Evolutionary conservation across 2,329 filamentous ascomycete genomes (phyloP), one percentile per base, ranked within the genome.

Genomic region (Neonectria coccinea): DNA sequence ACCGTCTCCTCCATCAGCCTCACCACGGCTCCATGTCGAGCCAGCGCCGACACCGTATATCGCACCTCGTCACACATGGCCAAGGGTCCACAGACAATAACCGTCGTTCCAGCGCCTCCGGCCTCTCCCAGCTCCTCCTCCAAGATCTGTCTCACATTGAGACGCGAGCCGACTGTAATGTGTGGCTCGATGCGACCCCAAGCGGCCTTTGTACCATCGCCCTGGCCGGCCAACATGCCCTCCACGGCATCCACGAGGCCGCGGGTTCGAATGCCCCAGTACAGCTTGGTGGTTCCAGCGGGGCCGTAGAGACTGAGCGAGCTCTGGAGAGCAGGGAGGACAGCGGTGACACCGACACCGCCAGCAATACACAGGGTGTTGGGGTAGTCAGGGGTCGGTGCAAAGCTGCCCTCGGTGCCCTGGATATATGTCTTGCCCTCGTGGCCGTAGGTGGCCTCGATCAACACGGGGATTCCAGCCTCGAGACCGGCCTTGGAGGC

Each of bases 51-150:
- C 12, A 72, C 73, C 1, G 64, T 67, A 55, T 70, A 70, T 12
- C 75, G 65, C 27, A 74, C 73, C 20, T 77, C 74, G 53, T 77
- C 75, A 3, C 70, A 70, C 75, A 77, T 77, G 1, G 64, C 62
- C 10, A 67, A 44, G 1, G 75, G 75, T 5, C 75, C 75, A 33
- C 75, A 77, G 8, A 72, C 70, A 42, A 77, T 56, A 0, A 77
- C 70, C 0, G 70, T 74, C 14, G 75, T 77, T 18, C 75, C 75
- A 14, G 33, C 65, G 10, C 60, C 50, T n/a, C 39, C 52, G 8
- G 66, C 48, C 3, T 66, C 42, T 7, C 61, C 51, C 7, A 77
- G 27, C 55, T 77, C 75, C 3, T 62, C 61, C 6, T 68, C 67
- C 29, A 77, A 31, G 20, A 77, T 68, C 22, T 67, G 62, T 20